Evolutionary conservation across 768 basidiomycete species (phyloP).

Genomic region (Calvatia gigantea): DNA sequence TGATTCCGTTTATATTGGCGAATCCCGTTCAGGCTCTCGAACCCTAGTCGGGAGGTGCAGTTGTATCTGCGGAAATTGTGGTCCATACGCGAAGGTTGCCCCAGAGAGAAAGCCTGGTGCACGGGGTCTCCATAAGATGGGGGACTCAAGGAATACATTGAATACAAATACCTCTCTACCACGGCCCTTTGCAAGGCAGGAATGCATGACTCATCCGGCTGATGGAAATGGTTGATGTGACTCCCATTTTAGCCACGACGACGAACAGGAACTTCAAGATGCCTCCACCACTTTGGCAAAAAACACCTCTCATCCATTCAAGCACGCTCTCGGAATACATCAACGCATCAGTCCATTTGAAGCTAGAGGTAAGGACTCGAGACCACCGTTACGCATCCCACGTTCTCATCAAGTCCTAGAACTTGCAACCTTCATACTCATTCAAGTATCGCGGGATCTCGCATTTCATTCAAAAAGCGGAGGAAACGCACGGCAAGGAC

Average conservation of each 20-base stretch:
- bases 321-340: constrained; percentile 49
- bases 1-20: too few relatives aligned
- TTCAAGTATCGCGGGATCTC: constrained; percentile 79
- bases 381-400: background rate
- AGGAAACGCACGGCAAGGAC: constrained; percentile 43
- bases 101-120: background rate
- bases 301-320: constrained; percentile 68
- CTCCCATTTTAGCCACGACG: background rate
- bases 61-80: background rate
- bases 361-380: constrained; percentile 57
- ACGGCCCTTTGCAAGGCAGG: background rate
- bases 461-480: constrained; percentile 51
- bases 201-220: background rate
- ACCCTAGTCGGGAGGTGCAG: too few relatives aligned
- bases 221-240: background rate
- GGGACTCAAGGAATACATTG: background rate
- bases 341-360: constrained; percentile 57
- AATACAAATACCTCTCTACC: too few relatives aligned
- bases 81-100: background rate
- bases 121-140: background rate
- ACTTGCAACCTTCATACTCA: constrained; percentile 67
- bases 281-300: constrained; percentile 40
- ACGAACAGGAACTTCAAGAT: constrained; percentile 1
- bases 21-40: too few relatives aligned
- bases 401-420: constrained; percentile 35